phyloP scores from a whole-genome alignment of 768 basidiomycete genomes.

The Neoboletus brunneissimus region DNA sequence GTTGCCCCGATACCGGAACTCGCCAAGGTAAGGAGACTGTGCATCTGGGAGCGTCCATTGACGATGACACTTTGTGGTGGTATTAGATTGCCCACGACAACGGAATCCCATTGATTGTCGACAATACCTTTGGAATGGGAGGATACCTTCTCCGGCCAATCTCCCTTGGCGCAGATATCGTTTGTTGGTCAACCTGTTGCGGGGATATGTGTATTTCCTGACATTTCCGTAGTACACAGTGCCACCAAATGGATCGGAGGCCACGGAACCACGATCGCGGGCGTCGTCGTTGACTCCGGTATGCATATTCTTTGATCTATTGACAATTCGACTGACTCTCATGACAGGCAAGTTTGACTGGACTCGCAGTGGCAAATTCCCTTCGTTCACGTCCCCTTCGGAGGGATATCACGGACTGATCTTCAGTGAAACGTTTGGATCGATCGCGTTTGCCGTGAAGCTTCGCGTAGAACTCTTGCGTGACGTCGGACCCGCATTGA shows the following conservation, averaged over 20 bases:
- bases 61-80: neutral
- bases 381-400: constrained; percentile 51
- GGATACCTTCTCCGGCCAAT: constrained; percentile 57
- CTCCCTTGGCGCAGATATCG: constrained; percentile 55
- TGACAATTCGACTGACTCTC: neutral
- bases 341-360: constrained; percentile 55
- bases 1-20: constrained; percentile 55
- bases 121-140: constrained; percentile 63
- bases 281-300: constrained; percentile 61
- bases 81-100: constrained; percentile 56
- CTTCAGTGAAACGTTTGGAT: constrained; percentile 50
- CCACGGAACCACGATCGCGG: constrained; percentile 66
- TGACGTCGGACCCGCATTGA: constrained; percentile 51
- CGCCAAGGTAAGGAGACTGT: constrained; percentile 41
- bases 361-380: constrained; percentile 51
- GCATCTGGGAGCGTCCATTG: neutral
- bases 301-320: constrained; percentile 12
- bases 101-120: constrained; percentile 61
- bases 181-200: constrained; percentile 31
- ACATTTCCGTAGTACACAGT: constrained; percentile 41
- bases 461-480: constrained; percentile 51
- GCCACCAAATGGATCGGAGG: constrained; percentile 70
- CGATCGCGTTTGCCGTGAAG: constrained; percentile 50
- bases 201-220: neutral
- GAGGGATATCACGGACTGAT: constrained; percentile 56